Evolutionary conservation across 108 stramenopile genomes (phyloP).

Genomic region (Cyclostephanos invisitatus): DNA sequence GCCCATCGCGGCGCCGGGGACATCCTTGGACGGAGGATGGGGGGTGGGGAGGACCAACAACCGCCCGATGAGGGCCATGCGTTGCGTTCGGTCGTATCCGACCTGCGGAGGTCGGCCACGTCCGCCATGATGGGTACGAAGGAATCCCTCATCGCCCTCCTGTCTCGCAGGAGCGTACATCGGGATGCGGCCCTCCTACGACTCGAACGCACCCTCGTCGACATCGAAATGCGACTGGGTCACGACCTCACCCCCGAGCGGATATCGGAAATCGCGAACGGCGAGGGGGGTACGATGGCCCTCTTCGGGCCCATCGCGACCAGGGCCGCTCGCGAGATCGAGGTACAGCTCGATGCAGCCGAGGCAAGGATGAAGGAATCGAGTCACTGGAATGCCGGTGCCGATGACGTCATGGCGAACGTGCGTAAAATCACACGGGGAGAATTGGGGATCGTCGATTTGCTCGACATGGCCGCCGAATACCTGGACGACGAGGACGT

Average conservation of each 20-base stretch:
- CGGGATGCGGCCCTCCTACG: conserved; percentile 75
- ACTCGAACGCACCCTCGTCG: conserved; percentile 75
- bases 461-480: conserved; percentile 77
- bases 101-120: conserved; percentile 62
- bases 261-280: conserved; percentile 75
- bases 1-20: conserved; percentile 40
- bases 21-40: conserved; percentile 18
- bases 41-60: conserved; percentile 11
- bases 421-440: conserved; percentile 82
- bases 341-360: conserved; percentile 75
- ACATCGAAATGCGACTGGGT: conserved; percentile 73
- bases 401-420: conserved; percentile 61
- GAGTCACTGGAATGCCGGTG: conserved; percentile 36
- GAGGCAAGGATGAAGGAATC: conserved; percentile 64
- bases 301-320: conserved; percentile 86
- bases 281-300: conserved; percentile 79
- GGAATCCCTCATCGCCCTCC: conserved; percentile 82
- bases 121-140: conserved; percentile 64
- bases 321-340: conserved; percentile 81
- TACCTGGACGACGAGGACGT: conserved; percentile 81
- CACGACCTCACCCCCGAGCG: conserved; percentile 69
- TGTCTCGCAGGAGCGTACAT: conserved; percentile 66
- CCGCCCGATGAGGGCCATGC: conserved; percentile 34
- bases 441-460: conserved; percentile 59
- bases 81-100: conserved; percentile 57